These are phyloP conservation scores for Articulospora tetracladia DNA, from an alignment of 495 filamentous ascomycete genomes.

Conservation along the genomic window DNA sequence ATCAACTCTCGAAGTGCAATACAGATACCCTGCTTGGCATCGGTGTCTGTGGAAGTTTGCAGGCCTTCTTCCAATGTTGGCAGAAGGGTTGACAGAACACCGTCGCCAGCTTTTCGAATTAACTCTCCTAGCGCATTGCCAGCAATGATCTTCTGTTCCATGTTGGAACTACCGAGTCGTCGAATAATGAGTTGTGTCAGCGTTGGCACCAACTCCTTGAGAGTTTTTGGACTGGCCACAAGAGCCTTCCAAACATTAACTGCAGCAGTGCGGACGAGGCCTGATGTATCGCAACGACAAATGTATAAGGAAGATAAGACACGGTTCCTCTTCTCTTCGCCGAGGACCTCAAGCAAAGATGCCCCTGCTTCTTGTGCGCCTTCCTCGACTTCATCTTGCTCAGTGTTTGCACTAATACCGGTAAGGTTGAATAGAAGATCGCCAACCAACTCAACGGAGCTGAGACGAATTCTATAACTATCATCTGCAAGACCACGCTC, in stretches of 20 bases:
- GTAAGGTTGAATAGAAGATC: conserved; percentile 97
- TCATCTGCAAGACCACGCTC: conserved; percentile 94
- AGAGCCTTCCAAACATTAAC: conserved; percentile 95
- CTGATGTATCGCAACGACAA: conserved; percentile 95
- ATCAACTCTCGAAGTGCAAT: conserved; percentile 93
- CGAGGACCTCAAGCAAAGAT: conserved; percentile 87
- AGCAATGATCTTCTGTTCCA: conserved; percentile 98
- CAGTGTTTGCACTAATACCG: conserved; percentile 81
- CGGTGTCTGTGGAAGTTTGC: conserved; percentile 81
- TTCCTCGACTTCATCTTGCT: conserved; percentile 77
- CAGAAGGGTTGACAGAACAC: conserved; percentile 80
- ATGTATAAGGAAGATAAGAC: conserved; percentile 94
- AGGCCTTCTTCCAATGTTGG: conserved; percentile 93
- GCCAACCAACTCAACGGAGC: conserved; percentile 94
- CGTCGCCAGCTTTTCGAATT: conserved; percentile 93
- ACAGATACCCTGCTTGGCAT: conserved; percentile 96
- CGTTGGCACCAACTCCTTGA: conserved; percentile 93
- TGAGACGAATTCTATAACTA: conserved; percentile 93
- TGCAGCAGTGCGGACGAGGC: conserved; percentile 84
- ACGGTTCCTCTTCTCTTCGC: conserved; percentile 92
- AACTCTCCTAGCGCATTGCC: conserved; percentile 95
- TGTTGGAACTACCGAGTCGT: conserved; percentile 88
- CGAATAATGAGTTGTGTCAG: conserved; percentile 92
- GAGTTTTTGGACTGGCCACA: conserved; percentile 84
- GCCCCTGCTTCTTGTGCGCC: conserved; percentile 79